Evolutionary conservation across 768 basidiomycete species (phyloP), one percentile per base, ranked within the genome.

Genomic region (Asterophora lycoperdoides): DNA sequence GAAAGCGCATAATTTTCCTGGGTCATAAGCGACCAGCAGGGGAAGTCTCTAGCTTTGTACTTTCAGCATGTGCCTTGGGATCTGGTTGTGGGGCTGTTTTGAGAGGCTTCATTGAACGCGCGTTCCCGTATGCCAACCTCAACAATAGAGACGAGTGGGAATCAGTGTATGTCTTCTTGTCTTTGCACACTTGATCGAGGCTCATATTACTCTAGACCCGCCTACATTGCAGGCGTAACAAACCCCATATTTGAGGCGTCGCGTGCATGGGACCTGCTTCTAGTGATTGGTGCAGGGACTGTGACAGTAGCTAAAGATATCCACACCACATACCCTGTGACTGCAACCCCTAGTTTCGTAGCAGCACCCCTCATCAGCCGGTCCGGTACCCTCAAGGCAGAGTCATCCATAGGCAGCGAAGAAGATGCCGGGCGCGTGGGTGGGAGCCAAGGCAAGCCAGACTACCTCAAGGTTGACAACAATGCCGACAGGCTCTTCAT

Each of bases 171-270:
- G 86, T 76, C 37, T 37, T 6, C 6, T 51, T 41, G 41, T 38
- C 10, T 28, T 40, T n/a, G 8, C 13, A 32, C 3, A 32, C 30
- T 32, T 32, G 13, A 14, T 14, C 8, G 48, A 41, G 54, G 18
- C 37, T 47, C 43, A 33, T 38, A 18, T 32, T 8, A 54, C 43
- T 30, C 33, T 55, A 93, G 92, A 33, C 84, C 89, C 4, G 95
- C 91, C 10, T 99, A 86, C 62, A 93, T 99, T 44, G 96, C 94
- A 8, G 96, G 96, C 1, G 95, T 98, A 2, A 94, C 91, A 1
- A 99, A 99, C 60, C 96, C 94, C 2, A 93, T 97, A 39, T 97
- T 97, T 67, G 92, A 95, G 60, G 74, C 86, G 1, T 79, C 86
- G 0, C 81, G 84, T 0, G 77, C 80, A 10, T 99, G 96, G 96